These are phyloP conservation scores for Trypanosoma melophagium DNA, from an alignment of 208 protist species.

Conservation along the genomic window DNA sequence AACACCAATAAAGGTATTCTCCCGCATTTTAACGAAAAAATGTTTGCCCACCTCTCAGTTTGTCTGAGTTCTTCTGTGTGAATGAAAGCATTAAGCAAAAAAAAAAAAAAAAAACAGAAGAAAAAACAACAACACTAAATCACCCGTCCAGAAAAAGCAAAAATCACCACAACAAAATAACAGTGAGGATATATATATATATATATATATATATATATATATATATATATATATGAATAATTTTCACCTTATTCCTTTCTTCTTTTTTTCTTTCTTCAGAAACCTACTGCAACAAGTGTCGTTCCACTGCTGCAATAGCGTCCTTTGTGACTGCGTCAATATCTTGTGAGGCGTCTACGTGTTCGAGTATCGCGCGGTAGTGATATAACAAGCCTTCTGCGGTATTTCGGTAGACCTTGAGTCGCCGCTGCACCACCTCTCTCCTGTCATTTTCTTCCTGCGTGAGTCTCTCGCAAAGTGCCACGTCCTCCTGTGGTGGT, in stretches of 20 bases:
- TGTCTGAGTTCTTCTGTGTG: too few species aligned
- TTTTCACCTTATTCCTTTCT: too few species aligned
- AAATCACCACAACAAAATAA: too few species aligned
- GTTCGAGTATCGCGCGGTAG: constrained; percentile 59
- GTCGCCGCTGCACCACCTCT: constrained; percentile 62
- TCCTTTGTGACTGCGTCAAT: constrained; percentile 43
- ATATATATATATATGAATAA: too few species aligned
- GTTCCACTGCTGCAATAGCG: constrained; percentile 39
- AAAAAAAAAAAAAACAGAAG: constrained; percentile 29
- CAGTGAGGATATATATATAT: too few species aligned
- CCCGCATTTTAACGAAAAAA: background rate
- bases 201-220: too few species aligned
- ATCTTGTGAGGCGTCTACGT: constrained; percentile 49
- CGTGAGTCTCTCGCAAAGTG: constrained; percentile 74
- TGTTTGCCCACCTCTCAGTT: too few species aligned
- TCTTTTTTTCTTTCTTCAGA: too few species aligned
- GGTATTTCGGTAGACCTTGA: constrained; percentile 71
- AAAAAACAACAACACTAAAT: constrained; percentile 20
- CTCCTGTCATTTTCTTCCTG: constrained; percentile 84
- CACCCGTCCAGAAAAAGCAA: too few species aligned
- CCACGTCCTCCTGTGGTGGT: constrained; percentile 66
- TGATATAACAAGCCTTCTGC: constrained; percentile 55
- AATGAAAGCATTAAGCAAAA: background rate
- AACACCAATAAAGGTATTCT: constrained; percentile 1
- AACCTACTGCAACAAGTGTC: constrained; percentile 13